phyloP scores from a whole-genome alignment of 2,329 filamentous ascomycete species.

The Gyromitra esculenta region DNA sequence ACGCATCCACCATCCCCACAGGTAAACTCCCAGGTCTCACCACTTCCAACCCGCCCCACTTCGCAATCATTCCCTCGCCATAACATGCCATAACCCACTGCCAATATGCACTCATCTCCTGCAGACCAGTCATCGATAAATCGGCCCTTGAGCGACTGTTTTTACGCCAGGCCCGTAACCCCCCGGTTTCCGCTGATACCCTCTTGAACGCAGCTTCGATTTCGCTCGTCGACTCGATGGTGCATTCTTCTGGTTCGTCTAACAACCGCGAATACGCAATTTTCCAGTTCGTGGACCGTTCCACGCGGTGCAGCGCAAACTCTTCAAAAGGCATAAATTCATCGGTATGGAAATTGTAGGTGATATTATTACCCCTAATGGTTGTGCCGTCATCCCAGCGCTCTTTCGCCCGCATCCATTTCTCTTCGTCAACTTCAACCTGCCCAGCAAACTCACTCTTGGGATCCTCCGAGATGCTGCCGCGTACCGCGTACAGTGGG shows the following conservation, averaged over 20 bases:
- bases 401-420: conserved; percentile 59
- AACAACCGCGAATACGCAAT: conserved; percentile 61
- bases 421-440: conserved; percentile 11
- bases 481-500: conserved; percentile 61
- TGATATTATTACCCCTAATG: too few species aligned
- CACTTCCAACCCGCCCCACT: conserved; percentile 63
- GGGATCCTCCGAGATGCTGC: conserved; percentile 59
- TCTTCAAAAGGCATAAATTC: conserved; percentile 65
- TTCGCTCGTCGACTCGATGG: conserved; percentile 57
- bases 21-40: conserved; percentile 64
- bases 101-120: conserved; percentile 63
- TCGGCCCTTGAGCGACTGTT: conserved; percentile 1
- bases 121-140: conserved; percentile 57
- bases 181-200: conserved; percentile 48
- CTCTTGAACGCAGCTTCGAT: conserved; percentile 56
- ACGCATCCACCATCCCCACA: conserved; percentile 64
- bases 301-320: conserved; percentile 62
- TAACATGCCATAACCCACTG: conserved; percentile 64
- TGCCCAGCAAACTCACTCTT: conserved; percentile 58
- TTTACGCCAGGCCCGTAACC: background rate
- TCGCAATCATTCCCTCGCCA: conserved; percentile 62
- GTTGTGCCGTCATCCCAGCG: conserved; percentile 57
- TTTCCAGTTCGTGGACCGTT: conserved; percentile 59
- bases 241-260: conserved; percentile 58
- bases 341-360: background rate